These are phyloP conservation scores for Ustilago curta DNA, from an alignment of 1,284 basidiomycete genomes.

Conservation along the genomic window DNA sequence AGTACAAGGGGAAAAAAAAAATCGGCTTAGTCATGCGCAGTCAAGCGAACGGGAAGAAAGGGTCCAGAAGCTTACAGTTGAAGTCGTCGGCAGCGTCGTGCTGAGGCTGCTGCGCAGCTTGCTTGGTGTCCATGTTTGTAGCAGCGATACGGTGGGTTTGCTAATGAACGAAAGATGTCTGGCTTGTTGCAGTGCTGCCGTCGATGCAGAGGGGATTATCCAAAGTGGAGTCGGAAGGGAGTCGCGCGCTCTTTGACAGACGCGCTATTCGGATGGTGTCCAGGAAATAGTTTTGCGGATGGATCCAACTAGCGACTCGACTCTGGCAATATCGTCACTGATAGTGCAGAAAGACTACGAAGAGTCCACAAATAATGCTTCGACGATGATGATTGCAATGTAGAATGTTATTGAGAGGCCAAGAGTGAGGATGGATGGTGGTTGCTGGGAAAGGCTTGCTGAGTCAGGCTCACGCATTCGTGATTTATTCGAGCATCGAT, in stretches of 20 bases:
- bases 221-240: too few relatives aligned
- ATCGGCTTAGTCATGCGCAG: conserved; percentile 1
- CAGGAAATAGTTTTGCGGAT: too few relatives aligned
- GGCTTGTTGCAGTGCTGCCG: too few relatives aligned
- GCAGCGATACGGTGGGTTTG: background rate
- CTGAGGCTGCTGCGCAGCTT: conserved; percentile 18
- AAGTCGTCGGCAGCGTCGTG: conserved; percentile 28
- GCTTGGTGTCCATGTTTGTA: conserved; percentile 21
- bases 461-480: conserved; percentile 47
- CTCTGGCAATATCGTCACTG: background rate
- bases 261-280: too few relatives aligned
- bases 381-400: too few relatives aligned
- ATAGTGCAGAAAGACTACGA: background rate
- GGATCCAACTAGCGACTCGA: background rate
- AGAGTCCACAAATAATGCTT: too few relatives aligned
- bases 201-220: too few relatives aligned
- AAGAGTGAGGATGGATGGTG: conserved; percentile 18
- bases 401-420: too few relatives aligned
- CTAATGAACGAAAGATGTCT: too few relatives aligned
- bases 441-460: conserved; percentile 28
- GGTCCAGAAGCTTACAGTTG: conserved; percentile 24
- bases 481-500: too few relatives aligned
- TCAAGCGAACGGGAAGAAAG: background rate
- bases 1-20: too few relatives aligned
- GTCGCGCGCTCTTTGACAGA: too few relatives aligned